Evolutionary conservation across 441 rosid genomes (phyloP), one percentile per base, ranked within the genome.

Genomic region (Jatropha podagrica): DNA sequence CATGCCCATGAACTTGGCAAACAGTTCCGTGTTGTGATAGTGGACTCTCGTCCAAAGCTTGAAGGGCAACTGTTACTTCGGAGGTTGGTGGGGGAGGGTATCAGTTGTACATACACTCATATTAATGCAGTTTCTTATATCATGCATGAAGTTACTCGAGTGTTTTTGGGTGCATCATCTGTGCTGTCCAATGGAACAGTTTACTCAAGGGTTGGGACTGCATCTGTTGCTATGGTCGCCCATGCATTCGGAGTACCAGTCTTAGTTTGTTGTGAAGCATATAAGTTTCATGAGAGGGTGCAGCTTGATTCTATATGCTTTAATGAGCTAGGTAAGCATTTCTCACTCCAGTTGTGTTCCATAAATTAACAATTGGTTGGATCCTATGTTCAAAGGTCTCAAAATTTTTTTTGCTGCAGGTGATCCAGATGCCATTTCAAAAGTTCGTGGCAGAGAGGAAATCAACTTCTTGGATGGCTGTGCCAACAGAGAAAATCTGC

Each of bases 161-260:
- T 94, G 75, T 89, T 94, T 85, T 68, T 94, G 82, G 98, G 97
- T 20, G 96, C 98, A 46, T 87, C 96, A 26, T 91, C 98, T 7
- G 91, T 94, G 81, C 84, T 94, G 85, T 92, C 94, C 15, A 94
- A 92, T 83, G 97, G 97, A 76, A 92, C 98, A 20, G 91, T 92
- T 69, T 94, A 87, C 82, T 94, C 98, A 0, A 87, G 97, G 68
- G 96, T 90, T 18, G 98, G 98, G 62, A 94, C 98, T 59, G 97
- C 98, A 63, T 88, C 89, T 82, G 89, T 94, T 76, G 98, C 98
- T 38, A 94, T 94, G 97, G 97, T 88, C 75, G 97, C 98, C 27
- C 90, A 84, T 86, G 96, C 90, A 11, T 90, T 90, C 72, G 78
- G 59, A 71, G 89, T 89, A 66, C 97, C 98, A 7, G 98, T 92